These are phyloP conservation scores for Penicillium palitans DNA, from an alignment of 2,329 filamentous ascomycete genomes.

Conservation along the genomic window DNA sequence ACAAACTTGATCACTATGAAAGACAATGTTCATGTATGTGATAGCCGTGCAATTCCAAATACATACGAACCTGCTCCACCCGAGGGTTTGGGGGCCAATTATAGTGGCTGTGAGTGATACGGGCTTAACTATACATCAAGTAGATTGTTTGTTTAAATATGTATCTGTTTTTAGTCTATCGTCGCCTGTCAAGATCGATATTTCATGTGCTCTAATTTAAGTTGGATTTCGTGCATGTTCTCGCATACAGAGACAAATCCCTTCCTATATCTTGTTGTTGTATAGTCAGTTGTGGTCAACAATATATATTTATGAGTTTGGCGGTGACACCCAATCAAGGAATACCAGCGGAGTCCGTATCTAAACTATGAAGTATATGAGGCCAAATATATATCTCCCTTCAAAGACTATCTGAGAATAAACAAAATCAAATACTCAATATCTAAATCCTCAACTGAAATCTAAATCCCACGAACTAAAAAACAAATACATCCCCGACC, in stretches of 20 bases:
- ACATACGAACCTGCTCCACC: not conserved
- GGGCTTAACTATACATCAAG: not conserved
- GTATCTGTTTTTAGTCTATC: not conserved
- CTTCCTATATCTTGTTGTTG: not conserved
- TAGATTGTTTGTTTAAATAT: not conserved
- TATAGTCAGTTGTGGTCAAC: not conserved
- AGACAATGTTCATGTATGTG: not conserved
- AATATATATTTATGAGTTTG: not conserved
- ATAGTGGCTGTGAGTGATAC: not conserved
- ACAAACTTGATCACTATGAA: not conserved
- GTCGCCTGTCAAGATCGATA: not conserved
- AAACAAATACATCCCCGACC: not conserved
- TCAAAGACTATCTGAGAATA: not conserved
- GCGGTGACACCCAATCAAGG: not conserved
- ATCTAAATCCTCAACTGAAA: not conserved
- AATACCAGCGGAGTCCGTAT: not conserved
- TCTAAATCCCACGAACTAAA: not conserved
- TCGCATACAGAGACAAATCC: not conserved
- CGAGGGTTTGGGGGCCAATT: not conserved
- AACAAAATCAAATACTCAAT: not conserved
- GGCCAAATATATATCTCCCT: not conserved
- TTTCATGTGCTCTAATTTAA: not conserved
- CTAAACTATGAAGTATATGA: not conserved
- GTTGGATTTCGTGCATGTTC: not conserved
- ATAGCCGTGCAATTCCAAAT: slow-evolving; percentile 9